These are phyloP conservation scores for Podospora australis DNA, from an alignment of 495 filamentous ascomycete species.

Conservation along the genomic window DNA sequence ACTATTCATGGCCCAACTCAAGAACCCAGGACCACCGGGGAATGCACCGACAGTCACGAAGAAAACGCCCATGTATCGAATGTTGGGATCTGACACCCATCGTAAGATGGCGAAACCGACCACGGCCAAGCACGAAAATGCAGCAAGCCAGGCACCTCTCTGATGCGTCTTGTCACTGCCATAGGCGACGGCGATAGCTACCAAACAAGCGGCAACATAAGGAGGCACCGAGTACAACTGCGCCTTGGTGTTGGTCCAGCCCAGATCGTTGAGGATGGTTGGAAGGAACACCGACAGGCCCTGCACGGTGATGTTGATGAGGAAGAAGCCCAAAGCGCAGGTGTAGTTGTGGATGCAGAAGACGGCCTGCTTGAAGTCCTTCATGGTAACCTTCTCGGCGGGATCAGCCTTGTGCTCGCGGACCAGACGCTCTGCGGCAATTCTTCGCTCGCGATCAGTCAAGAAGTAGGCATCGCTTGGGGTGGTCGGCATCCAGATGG, in stretches of 20 bases:
- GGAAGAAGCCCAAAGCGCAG: conserved; percentile 41
- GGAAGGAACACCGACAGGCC: conserved; percentile 47
- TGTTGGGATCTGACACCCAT: conserved; percentile 19
- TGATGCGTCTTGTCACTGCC: conserved; percentile 51
- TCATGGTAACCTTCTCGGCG: conserved; percentile 31
- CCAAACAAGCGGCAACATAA: conserved; percentile 45
- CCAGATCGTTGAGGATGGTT: conserved; percentile 42
- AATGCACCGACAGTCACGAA: conserved; percentile 47
- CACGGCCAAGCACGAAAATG: conserved; percentile 39
- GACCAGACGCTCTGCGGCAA: conserved; percentile 35
- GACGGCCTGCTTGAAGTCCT: conserved; percentile 33
- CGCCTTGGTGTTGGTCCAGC: conserved; percentile 37
- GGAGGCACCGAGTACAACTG: conserved; percentile 49
- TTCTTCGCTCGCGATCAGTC: conserved; percentile 42
- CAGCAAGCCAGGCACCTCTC: conserved; percentile 54
- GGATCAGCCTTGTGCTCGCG: conserved; percentile 32
- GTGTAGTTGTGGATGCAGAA: conserved; percentile 42
- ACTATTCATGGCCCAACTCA: conserved; percentile 53
- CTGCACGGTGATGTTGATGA: conserved; percentile 49
- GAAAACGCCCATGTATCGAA: conserved; percentile 40
- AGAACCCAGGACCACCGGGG: conserved; percentile 47
- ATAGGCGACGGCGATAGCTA: conserved; percentile 53
- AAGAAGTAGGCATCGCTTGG: conserved; percentile 47
- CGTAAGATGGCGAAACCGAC: conserved; percentile 34
- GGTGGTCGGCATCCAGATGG: conserved; percentile 49